These are phyloP conservation scores for Fusarium musae DNA, from an alignment of 2,329 filamentous ascomycete genomes.

Conservation along the genomic window DNA sequence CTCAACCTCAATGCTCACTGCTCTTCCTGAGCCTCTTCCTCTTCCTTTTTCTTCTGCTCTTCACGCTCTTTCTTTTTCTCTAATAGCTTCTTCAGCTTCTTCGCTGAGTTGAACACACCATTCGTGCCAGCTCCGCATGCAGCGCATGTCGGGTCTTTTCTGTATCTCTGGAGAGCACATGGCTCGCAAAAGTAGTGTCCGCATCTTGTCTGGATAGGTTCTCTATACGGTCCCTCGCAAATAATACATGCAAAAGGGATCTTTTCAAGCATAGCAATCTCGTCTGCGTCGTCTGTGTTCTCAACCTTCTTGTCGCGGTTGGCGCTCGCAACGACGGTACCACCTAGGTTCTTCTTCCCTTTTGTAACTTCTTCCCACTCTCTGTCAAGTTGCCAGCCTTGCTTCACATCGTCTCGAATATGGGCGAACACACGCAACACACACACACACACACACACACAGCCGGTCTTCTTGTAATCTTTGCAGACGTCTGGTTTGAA, in stretches of 20 bases:
- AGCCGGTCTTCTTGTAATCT: constrained; percentile 79
- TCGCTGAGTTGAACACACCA: constrained; percentile 90
- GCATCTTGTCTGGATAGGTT: constrained; percentile 87
- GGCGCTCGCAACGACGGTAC: constrained; percentile 70
- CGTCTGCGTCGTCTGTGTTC: constrained; percentile 61
- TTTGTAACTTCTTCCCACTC: constrained; percentile 92
- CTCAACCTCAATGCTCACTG: not conserved
- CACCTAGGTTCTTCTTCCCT: constrained; percentile 70
- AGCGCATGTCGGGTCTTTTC: constrained; percentile 86
- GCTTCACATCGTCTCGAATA: constrained; percentile 53
- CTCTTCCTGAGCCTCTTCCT: constrained; percentile 59
- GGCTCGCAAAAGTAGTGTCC: constrained; percentile 96
- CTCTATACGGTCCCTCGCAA: constrained; percentile 80
- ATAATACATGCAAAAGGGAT: constrained; percentile 93
- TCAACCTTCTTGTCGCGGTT: constrained; percentile 55
- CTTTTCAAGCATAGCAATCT: constrained; percentile 79
- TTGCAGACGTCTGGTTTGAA: constrained; percentile 96
- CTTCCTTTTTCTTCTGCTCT: constrained; percentile 63
- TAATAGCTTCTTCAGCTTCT: constrained; percentile 82
- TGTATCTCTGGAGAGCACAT: constrained; percentile 87
- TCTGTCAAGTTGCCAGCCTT: constrained; percentile 93
- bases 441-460: too few relatives aligned
- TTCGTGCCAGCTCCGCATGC: constrained; percentile 86
- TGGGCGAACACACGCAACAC: constrained; percentile 59
- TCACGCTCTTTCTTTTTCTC: constrained; percentile 75